Conservation (phyloP, 306 rosid species). For the Canavalia gladiata region DNA sequence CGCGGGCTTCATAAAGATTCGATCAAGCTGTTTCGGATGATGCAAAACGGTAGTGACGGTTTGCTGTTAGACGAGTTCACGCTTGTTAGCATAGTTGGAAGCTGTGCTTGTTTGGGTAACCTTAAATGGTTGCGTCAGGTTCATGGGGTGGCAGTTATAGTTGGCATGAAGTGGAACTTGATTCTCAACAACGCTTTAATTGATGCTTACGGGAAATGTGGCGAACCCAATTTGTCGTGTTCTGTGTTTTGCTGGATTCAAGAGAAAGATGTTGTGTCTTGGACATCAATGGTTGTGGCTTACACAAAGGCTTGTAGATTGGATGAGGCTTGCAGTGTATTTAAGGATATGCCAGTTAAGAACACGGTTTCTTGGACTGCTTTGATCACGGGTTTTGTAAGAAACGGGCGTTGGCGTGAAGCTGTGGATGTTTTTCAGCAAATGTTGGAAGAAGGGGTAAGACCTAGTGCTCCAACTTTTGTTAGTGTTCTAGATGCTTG, state of each 20-base stretch:
- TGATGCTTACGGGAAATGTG: constrained; percentile 75
- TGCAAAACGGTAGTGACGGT: constrained; percentile 49
- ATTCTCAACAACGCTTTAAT: constrained; percentile 63
- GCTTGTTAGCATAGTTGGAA: constrained; percentile 63
- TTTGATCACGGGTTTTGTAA: constrained; percentile 58
- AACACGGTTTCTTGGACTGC: constrained; percentile 70
- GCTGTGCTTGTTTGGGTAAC: constrained; percentile 58
- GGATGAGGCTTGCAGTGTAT: constrained; percentile 60
- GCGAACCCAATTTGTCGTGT: constrained; percentile 51
- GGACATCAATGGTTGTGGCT: constrained; percentile 66
- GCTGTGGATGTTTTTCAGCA: constrained; percentile 58
- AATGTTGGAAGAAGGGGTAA: constrained; percentile 58
- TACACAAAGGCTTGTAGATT: constrained; percentile 50
- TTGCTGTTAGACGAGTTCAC: constrained; percentile 63
- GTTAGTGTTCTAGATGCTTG: constrained; percentile 66
- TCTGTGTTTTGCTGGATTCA: constrained; percentile 58
- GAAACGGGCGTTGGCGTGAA: constrained; percentile 49
- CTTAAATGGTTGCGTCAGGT: constrained; percentile 61
- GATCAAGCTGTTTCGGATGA: constrained; percentile 44
- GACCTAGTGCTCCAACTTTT: constrained; percentile 60
- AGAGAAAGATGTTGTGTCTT: constrained; percentile 66
- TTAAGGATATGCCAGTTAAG: constrained; percentile 60
- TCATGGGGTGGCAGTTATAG: constrained; percentile 63
- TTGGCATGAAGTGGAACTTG: constrained; percentile 56
- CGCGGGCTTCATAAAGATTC: constrained; percentile 55